Conservation (phyloP, 305 asterid species). For the Plantago coronopus region DNA sequence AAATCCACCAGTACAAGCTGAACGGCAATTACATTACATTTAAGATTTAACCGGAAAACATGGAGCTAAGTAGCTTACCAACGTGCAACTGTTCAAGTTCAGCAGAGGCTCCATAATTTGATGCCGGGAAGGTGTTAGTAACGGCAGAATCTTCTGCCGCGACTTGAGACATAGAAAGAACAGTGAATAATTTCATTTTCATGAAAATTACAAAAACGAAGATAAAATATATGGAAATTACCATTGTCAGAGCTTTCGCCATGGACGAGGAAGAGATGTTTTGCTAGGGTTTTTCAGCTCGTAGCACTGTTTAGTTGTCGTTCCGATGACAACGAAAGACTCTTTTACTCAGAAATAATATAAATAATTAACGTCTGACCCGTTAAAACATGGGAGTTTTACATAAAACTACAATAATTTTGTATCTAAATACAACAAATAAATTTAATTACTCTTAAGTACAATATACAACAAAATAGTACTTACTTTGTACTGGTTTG, state of each 20-base stretch:
- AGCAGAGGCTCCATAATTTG: slow-evolving; percentile 28
- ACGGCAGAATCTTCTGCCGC: slow-evolving; percentile 36
- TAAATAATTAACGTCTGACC: no score
- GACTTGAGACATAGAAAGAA: slow-evolving; percentile 18
- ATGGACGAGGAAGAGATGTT: slow-evolving; percentile 23
- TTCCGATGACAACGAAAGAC: no score
- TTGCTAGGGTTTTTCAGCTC: slow-evolving; percentile 28
- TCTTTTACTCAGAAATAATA: no score
- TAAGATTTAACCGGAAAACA: slow-evolving; percentile 1
- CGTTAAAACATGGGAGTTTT: no score
- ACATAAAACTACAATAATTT: no score
- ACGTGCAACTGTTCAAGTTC: slow-evolving; percentile 22
- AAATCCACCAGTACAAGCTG: neutral
- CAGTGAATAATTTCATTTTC: neutral
- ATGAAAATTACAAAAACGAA: neutral
- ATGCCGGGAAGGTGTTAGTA: slow-evolving; percentile 29
- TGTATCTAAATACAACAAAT: no score
- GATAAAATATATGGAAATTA: slow-evolving; percentile 14
- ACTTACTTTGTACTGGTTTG: no score
- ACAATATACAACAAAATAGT: no score
- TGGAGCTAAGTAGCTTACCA: neutral
- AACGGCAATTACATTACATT: neutral
- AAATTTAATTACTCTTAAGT: no score
- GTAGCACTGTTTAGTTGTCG: no score
- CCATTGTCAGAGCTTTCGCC: slow-evolving; percentile 42